phyloP scores from a whole-genome alignment of 192 early-diverging fungal genomes.

The Coemansia javaensis region DNA sequence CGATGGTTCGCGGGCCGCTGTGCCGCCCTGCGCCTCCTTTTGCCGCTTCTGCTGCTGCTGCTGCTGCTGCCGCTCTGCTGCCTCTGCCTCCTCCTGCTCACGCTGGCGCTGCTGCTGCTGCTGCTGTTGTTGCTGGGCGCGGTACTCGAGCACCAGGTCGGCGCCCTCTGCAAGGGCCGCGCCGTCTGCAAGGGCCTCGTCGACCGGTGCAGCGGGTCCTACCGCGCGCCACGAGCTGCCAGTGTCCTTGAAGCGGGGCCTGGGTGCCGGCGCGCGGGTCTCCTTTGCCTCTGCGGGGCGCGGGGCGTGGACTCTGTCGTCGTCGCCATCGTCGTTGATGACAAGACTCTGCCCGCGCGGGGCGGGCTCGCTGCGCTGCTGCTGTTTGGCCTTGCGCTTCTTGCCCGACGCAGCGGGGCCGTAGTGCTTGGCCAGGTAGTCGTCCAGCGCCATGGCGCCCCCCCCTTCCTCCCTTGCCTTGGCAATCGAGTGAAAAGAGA shows the following conservation, averaged over 20 bases:
- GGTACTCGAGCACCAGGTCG: slow-evolving; percentile 30
- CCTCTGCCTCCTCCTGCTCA: slow-evolving; percentile 9
- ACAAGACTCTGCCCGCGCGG: slow-evolving; percentile 1
- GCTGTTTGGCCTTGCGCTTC: slow-evolving; percentile 11
- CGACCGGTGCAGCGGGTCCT: not conserved
- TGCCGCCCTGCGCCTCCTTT: not conserved
- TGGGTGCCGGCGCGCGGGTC: not conserved
- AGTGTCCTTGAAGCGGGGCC: slow-evolving; percentile 7
- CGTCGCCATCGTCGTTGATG: slow-evolving; percentile 23
- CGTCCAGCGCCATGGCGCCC: slow-evolving; percentile 21
- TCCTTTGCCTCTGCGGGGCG: not conserved
- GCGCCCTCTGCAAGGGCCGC: slow-evolving; percentile 33
- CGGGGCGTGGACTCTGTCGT: slow-evolving; percentile 7
- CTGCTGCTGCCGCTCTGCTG: not conserved
- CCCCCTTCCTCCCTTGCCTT: not conserved
- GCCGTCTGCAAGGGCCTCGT: not conserved
- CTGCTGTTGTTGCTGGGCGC: slow-evolving; percentile 9
- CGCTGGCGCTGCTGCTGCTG: slow-evolving; percentile 10
- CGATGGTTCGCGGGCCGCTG: too few species aligned
- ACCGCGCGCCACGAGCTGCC: slow-evolving; percentile 16
- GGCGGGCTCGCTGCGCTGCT: not conserved
- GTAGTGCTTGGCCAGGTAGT: slow-evolving; percentile 48
- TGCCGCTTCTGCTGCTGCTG: slow-evolving; percentile 1
- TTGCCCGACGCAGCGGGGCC: slow-evolving; percentile 11
- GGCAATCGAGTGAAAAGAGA: too few species aligned